phyloP scores from a whole-genome alignment of 108 stramenopile genomes.

The Nitzschia palea region DNA sequence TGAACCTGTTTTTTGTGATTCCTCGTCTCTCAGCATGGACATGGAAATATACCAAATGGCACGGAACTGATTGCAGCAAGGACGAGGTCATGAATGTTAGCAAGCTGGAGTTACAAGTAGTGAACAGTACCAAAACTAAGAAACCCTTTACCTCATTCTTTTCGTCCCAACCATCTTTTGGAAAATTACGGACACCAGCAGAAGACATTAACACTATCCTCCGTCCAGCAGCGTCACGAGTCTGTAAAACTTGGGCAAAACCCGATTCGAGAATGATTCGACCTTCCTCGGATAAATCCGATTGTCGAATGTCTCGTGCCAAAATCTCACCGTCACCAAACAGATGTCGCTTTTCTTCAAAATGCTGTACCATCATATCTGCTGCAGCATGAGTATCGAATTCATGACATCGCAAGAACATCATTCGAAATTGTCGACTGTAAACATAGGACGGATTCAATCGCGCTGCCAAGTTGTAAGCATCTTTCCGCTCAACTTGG shows the following conservation, averaged over 20 bases:
- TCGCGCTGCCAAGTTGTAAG: constrained; percentile 8
- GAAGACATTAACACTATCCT: constrained; percentile 9
- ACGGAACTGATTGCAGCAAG: not conserved
- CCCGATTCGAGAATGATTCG: constrained; percentile 14
- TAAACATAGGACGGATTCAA: constrained; percentile 24
- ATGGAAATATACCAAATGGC: constrained; percentile 26
- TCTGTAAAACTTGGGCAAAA: constrained; percentile 12
- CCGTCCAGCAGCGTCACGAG: constrained; percentile 23
- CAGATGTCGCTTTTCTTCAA: constrained; percentile 26
- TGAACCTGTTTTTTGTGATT: constrained; percentile 10
- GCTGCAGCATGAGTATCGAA: constrained; percentile 35
- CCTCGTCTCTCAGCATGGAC: constrained; percentile 18
- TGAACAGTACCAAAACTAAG: too few species aligned
- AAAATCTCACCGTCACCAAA: constrained; percentile 35
- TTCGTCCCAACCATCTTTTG: constrained; percentile 2
- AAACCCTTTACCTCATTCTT: constrained; percentile 4
- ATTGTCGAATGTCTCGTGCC: constrained; percentile 10
- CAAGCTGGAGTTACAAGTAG: too few species aligned
- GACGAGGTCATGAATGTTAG: too few species aligned
- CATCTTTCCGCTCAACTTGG: not conserved
- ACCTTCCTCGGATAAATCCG: constrained; percentile 6
- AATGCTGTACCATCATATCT: constrained; percentile 21
- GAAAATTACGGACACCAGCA: not conserved
- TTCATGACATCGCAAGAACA: constrained; percentile 40
- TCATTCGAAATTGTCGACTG: constrained; percentile 30